Percentiles rank a stretch among this genome's conserved stretches.
phyloP scores from a whole-genome alignment of 2,329 filamentous ascomycete genomes.

The Rosellinia necatrix region DNA sequence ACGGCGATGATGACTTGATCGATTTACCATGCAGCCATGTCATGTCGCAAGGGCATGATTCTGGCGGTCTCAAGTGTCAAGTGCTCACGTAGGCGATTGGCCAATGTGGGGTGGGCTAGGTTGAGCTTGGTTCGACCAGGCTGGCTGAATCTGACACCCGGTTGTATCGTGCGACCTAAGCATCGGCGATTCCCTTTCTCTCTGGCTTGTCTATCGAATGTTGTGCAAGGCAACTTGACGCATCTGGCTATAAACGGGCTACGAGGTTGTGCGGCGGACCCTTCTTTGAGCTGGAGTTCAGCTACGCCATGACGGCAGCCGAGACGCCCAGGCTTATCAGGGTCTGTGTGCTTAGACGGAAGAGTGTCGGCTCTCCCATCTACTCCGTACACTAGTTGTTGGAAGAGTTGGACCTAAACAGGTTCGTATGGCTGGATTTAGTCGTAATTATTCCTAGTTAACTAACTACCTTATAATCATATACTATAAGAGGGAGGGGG shows the following conservation, averaged over 20 bases:
- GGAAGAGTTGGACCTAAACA: too few relatives aligned
- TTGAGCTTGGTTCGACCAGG: slow-evolving; percentile 4
- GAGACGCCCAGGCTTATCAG: too few relatives aligned
- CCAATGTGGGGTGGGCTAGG: neutral
- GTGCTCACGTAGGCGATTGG: slow-evolving; percentile 2
- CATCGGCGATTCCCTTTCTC: neutral
- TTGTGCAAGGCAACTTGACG: slow-evolving; percentile 14
- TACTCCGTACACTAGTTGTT: too few relatives aligned
- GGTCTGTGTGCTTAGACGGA: too few relatives aligned
- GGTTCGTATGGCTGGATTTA: too few relatives aligned
- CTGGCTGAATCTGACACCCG: slow-evolving; percentile 13
- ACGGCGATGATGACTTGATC: slow-evolving; percentile 10
- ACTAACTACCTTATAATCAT: too few relatives aligned
- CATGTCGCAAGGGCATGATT: neutral
- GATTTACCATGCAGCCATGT: slow-evolving; percentile 22
- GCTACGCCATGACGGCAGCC: neutral
- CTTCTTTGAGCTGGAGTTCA: too few relatives aligned
- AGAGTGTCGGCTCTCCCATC: too few relatives aligned
- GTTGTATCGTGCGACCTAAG: neutral
- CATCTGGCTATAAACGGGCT: slow-evolving; percentile 6
- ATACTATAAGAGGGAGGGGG: too few relatives aligned
- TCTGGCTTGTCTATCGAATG: neutral
- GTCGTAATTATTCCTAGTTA: too few relatives aligned
- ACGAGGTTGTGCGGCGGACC: too few relatives aligned
- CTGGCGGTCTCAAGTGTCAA: slow-evolving; percentile 1